A percentile compares a stretch with the other conserved stretches of the same genome.
Evolutionary conservation across 2,329 filamentous ascomycete genomes (phyloP).

Genomic region (Didymella arachidicola): DNA sequence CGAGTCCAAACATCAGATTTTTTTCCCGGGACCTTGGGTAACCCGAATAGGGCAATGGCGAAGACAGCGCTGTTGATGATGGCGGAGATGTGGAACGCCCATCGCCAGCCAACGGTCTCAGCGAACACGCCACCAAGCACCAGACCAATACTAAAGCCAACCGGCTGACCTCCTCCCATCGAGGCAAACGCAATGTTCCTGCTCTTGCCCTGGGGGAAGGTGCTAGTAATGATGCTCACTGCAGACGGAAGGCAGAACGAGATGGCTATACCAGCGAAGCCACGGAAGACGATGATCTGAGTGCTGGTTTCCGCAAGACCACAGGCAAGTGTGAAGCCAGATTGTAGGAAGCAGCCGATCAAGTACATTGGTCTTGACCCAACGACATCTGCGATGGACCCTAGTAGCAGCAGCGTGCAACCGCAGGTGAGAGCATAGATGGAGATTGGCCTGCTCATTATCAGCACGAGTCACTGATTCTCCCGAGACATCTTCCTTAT

Average conservation of each 20-base stretch:
- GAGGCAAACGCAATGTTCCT: conserved; percentile 62
- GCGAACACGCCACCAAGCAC: conserved; percentile 60
- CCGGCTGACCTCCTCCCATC: conserved; percentile 59
- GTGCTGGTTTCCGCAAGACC: conserved; percentile 48
- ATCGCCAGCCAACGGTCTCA: conserved; percentile 60
- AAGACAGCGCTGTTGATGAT: conserved; percentile 54
- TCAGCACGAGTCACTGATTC: conserved; percentile 9
- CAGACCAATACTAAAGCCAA: conserved; percentile 62
- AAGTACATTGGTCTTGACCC: conserved; percentile 59
- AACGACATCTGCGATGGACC: conserved; percentile 61
- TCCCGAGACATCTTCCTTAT: neutral
- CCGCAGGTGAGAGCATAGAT: conserved; percentile 56
- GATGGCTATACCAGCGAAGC: conserved; percentile 56
- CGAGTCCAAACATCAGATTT: conserved; percentile 35
- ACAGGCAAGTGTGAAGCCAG: conserved; percentile 56
- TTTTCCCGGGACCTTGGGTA: conserved; percentile 45
- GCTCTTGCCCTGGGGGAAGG: conserved; percentile 56
- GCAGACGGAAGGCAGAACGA: conserved; percentile 60
- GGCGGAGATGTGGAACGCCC: conserved; percentile 59
- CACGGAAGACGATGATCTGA: conserved; percentile 59
- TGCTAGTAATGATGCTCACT: conserved; percentile 59
- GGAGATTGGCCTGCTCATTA: conserved; percentile 44
- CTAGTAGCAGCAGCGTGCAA: conserved; percentile 59
- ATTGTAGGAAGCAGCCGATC: conserved; percentile 55
- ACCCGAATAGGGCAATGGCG: conserved; percentile 49